Base-by-base conservation (phyloP, 2,329 filamentous ascomycete species). In the Exophiala viscosa region DNA sequence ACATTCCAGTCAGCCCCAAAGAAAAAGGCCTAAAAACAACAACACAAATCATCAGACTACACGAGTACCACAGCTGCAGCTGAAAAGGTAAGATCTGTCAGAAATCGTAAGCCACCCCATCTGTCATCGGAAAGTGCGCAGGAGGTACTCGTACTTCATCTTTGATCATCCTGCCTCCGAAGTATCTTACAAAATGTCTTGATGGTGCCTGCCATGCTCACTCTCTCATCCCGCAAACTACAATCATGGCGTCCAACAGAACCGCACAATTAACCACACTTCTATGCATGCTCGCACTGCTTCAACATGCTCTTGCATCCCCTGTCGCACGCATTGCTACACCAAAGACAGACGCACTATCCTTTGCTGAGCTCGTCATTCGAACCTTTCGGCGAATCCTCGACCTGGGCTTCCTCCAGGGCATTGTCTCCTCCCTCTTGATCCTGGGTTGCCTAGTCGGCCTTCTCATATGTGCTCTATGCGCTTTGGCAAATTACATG, bases 321-420 rank as follows among this genome's bases (percentile, higher is more conserved):
- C 52, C 52, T n/a, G 47, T 55, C 3, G 43, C 52, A 40, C 44
- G 45, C 39, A 50, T 55, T 7, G 36, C 45, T 23, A 9, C 41
- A 8, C 53, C 50, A 1, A 53, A 56, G 3, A 17, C 48, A 6
- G 56, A 50, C 11, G 31, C 45, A 11, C 44, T 59, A 13, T 56
- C 56, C n/a, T 52, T 59, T 32, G 13, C 50, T 39, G 56, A 59
- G 42, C 44, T 59, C 20, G 36, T 45, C 2, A 47, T 49, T 32
- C 47, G 51, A 17, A 48, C 46, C 13, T 47, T 56, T n/a, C 32
- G 34, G 11, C 50, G 50, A 7, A 56, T 56, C 17, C 45, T 59
- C 10, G 50, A 56, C 18, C 44, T 50, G 2, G 56, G 56, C 35
- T 56, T 59, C 15, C n/a, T 52, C 13, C 48, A 33, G 13, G 56